Conservation (phyloP, 305 asterid species). For the Fraxinus baroniana region DNA sequence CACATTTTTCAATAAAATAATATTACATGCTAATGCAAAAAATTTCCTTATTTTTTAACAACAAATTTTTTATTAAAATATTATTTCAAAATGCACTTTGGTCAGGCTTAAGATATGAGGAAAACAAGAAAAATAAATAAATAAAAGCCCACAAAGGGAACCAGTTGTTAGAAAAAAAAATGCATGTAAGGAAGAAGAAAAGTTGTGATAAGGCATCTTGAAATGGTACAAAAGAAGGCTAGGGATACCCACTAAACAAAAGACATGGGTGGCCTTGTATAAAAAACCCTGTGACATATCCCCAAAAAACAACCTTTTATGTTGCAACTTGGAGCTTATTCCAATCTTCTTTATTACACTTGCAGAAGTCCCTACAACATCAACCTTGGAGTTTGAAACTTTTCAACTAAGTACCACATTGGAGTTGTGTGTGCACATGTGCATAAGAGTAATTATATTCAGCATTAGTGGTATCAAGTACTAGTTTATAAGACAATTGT, state of each 20-base stretch:
- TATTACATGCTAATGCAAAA: no score
- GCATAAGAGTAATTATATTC: background rate
- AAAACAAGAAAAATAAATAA: background rate
- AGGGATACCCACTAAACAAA: slow-evolving; percentile 21
- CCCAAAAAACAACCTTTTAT: slow-evolving; percentile 5
- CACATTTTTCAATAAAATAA: no score
- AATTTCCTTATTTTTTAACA: no score
- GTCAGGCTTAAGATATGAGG: background rate
- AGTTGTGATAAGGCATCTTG: slow-evolving; percentile 21
- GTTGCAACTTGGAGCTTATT: background rate
- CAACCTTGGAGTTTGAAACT: slow-evolving; percentile 20
- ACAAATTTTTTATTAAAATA: no score
- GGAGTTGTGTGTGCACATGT: background rate
- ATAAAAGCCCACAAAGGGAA: slow-evolving; percentile 8
- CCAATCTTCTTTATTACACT: background rate
- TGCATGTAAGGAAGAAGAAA: background rate
- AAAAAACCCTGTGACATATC: slow-evolving; percentile 14
- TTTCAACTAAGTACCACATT: background rate
- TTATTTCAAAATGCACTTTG: background rate
- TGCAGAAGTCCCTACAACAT: slow-evolving; percentile 20
- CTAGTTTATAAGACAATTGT: background rate
- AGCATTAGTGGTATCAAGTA: background rate
- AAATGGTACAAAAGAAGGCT: slow-evolving; percentile 4
- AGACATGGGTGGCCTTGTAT: background rate
- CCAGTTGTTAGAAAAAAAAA: background rate